phyloP scores from a whole-genome alignment of 148 eudicot species.

The Mesembryanthemum crystallinum region DNA sequence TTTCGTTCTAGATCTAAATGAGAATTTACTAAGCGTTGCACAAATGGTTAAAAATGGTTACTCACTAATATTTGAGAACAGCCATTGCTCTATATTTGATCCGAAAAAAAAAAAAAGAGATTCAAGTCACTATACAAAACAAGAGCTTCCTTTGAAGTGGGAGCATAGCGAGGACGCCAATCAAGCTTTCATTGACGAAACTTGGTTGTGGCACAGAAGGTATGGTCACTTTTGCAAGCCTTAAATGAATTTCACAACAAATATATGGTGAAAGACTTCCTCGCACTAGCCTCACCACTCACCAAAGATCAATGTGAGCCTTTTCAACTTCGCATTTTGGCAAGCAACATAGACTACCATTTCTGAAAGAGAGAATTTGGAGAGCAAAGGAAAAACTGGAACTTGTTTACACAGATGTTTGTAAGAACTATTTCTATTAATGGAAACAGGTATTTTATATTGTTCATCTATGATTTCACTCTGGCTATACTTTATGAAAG shows the following conservation, averaged over 20 bases:
- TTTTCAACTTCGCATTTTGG: neutral
- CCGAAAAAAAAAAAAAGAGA: no score
- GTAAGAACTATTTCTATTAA: neutral
- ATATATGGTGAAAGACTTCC: neutral
- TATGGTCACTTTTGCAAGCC: slow-evolving; percentile 19
- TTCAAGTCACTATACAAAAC: no score
- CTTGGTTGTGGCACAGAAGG: slow-evolving; percentile 27
- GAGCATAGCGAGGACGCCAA: neutral
- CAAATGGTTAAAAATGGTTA: no score
- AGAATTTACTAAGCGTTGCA: no score
- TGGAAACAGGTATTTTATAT: neutral
- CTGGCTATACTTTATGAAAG: neutral
- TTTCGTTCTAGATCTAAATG: no score
- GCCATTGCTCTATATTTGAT: no score
- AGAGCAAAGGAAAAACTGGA: neutral
- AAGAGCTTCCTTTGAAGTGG: slow-evolving; percentile 15
- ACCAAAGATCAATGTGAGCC: neutral
- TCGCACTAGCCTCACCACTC: neutral
- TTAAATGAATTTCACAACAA: neutral
- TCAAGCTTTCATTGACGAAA: neutral
- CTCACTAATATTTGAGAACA: no score
- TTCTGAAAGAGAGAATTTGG: neutral
- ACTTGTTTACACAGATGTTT: neutral
- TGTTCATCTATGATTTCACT: neutral
- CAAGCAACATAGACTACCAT: neutral